Base-by-base conservation (phyloP, 371 early-diverging fungal genomes). In the Neoconidiobolus thromboides region DNA sequence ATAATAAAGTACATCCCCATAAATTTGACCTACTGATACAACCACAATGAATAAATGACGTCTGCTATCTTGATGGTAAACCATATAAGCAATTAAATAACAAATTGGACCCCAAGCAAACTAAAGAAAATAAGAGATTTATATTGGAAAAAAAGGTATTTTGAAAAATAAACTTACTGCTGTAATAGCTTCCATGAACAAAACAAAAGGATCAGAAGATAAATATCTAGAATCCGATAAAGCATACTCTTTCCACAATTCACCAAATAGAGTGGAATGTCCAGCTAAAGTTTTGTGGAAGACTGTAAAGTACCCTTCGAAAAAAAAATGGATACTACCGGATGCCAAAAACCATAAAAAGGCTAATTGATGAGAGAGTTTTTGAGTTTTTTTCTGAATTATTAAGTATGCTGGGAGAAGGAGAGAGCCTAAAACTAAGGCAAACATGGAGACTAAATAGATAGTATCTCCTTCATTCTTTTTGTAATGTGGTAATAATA, bases 231-330 rank as follows among this genome's bases (percentile, higher is more conserved):
- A 90, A 68, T 95, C 95, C 6, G 81, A 76, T 63, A 80, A 74
- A 1, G 90, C 71, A 67, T 95, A 95, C 71, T 95, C 93, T 71
- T 91, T 89, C 91, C 92, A 95, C 58, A 89, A 61, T 61, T 91
- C 80, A n/a, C 79, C 88, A 48, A 91, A 55, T 1, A 86, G 59
- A 40, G 67, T 68, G 48, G 72, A 68, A 64, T 84, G 77, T 9
- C 78, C 76, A 0, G 87, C 81, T 36, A 94, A 68, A 3, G 72
- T 71, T 7, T 56, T 43, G 63, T 80, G 74, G 69, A 79, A 73
- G 55, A 68, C 70, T 40, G 83, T 73, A 76, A 85, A 93, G 71
- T 91, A 93, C 0, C 86, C 84, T 71, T 94, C 95, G n/a, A 93
- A 77, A 48, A 82, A 74, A 12, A 80, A 64, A 68, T 94, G 95